phyloP scores from a whole-genome alignment of 2,329 filamentous ascomycete genomes.

The Claviceps capensis region DNA sequence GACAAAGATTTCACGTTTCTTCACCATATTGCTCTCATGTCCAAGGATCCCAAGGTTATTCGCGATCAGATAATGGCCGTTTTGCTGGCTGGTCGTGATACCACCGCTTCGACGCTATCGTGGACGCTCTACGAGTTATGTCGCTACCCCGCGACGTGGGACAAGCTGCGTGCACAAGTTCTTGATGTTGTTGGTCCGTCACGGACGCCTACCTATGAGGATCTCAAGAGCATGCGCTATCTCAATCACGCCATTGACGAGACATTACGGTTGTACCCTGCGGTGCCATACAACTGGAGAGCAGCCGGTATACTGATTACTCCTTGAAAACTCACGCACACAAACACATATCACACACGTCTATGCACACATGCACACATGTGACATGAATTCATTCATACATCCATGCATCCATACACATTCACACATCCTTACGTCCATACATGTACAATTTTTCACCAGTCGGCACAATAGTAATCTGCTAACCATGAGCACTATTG shows the following conservation, averaged over 20 bases:
- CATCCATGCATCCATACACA: constrained; percentile 35
- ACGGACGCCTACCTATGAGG: constrained; percentile 54
- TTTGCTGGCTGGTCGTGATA: constrained; percentile 75
- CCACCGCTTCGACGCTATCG: constrained; percentile 67
- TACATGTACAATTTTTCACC: too few species aligned
- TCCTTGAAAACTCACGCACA: too few species aligned
- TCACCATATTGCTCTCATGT: constrained; percentile 71
- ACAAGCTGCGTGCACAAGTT: constrained; percentile 61
- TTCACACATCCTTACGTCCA: too few species aligned
- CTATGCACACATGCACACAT: background rate
- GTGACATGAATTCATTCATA: constrained; percentile 29
- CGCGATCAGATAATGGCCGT: constrained; percentile 77
- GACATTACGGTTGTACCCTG: constrained; percentile 62
- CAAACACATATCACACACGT: too few species aligned
- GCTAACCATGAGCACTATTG: constrained; percentile 34
- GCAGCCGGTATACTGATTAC: constrained; percentile 4
- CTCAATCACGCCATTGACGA: constrained; percentile 62
- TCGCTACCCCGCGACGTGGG: constrained; percentile 53
- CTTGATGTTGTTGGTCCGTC: constrained; percentile 48
- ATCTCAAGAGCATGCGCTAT: constrained; percentile 82
- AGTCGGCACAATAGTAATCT: constrained; percentile 10
- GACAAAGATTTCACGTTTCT: constrained; percentile 73
- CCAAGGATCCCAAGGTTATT: constrained; percentile 55
- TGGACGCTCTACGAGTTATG: constrained; percentile 77
- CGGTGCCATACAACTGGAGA: constrained; percentile 62